Evolutionary conservation across 1,139 yeast genomes (phyloP), one percentile per base, ranked within the genome.

Genomic region (Pneumocystis carinii): DNA sequence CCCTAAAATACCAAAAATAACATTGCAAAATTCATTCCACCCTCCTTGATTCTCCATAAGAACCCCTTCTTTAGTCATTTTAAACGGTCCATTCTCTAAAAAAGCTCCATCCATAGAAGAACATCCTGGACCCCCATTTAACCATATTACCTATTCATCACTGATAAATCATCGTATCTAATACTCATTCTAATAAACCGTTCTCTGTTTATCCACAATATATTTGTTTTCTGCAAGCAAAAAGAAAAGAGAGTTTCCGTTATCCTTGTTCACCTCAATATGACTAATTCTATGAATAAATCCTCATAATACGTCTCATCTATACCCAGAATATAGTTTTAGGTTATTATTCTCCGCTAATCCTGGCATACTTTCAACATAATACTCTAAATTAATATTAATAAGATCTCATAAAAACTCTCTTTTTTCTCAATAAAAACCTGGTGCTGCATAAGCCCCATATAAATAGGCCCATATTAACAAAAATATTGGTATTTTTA

Each of bases 71-170:
- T 73, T 68, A 66, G 77, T 74, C 24, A 90, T 78, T 65, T 96
- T 77, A 65, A 90, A 81, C 0, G 98, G 97, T 0, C 99, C 99
- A 1, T 85, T 76, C 73, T 94, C 99, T 82, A 92, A 83, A 67
- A 92, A 73, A 0, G 96, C 96, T 2, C 99, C 99, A 74, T 92
- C 98, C 94, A 92, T 84, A 0, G 96, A 89, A 2, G 97, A 89
- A 73, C 99, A 92, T 0, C 99, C 99, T 0, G 96, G 96, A 0
- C 96, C 96, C 17, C 71, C 71, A 61, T 94, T 92, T 38, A 92
- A 79, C 98, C 98, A 92, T 65, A 90, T 67, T 12, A 76, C 67
- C 63, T 62, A 58, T 1, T 27, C 1, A 12, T 4, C 5, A 7
- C 24, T 12, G 12, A 17, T 53, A 7, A 39, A 57, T 5, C 8